These are phyloP conservation scores for Gonium pectorale DNA, from an alignment of 139 green algal species.

Conservation along the genomic window DNA sequence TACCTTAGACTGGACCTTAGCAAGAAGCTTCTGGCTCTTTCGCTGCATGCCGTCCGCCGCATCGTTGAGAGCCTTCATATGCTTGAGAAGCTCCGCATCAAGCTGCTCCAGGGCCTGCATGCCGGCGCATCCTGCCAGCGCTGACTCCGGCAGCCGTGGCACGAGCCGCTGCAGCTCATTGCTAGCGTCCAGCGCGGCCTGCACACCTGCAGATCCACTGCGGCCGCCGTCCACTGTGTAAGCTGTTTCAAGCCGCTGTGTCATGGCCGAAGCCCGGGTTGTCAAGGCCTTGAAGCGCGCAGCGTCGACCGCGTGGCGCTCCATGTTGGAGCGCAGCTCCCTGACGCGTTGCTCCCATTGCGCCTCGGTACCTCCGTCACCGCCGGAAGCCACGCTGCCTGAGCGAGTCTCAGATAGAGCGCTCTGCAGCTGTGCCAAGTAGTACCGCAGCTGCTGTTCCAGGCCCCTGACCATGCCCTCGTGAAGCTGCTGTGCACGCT, in stretches of 20 bases:
- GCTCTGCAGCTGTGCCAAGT: slow-evolving; percentile 31
- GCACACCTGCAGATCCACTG: neutral
- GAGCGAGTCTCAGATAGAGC: no score
- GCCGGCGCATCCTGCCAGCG: neutral
- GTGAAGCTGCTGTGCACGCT: slow-evolving; percentile 16
- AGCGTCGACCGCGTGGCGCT: neutral
- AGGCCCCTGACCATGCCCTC: neutral
- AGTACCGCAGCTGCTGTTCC: slow-evolving; percentile 20
- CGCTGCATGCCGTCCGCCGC: neutral
- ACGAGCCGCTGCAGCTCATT: neutral
- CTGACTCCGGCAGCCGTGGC: neutral
- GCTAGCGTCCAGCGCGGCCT: neutral
- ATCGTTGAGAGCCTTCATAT: neutral
- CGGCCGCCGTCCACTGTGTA: no score
- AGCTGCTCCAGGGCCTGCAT: slow-evolving; percentile 7
- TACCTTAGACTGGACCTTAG: no score
- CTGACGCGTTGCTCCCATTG: slow-evolving; percentile 1
- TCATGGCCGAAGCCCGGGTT: neutral
- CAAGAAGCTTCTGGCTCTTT: slow-evolving; percentile 20
- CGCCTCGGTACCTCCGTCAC: no score
- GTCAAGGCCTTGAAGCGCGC: neutral
- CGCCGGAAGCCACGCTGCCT: no score
- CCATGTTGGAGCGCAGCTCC: slow-evolving; percentile 1
- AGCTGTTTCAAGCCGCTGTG: no score
- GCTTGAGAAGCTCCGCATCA: slow-evolving; percentile 24